Conservation (phyloP, 768 basidiomycete genomes). For the Xerocomellus amylosporus region DNA sequence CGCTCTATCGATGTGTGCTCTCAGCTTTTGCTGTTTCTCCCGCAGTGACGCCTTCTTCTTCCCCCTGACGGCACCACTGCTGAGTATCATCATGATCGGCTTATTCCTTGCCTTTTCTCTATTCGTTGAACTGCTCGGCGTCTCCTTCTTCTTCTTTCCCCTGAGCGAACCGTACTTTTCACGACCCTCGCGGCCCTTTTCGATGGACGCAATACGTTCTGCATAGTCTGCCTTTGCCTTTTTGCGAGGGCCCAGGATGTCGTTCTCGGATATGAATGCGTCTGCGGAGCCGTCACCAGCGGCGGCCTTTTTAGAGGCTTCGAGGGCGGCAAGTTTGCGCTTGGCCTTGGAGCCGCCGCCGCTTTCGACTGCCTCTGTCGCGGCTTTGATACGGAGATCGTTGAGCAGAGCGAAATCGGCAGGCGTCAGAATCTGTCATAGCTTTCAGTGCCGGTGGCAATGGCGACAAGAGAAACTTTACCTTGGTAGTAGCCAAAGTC, state of each 20-base stretch:
- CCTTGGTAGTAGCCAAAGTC: slow-evolving; percentile 79
- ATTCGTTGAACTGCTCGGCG: slow-evolving; percentile 85
- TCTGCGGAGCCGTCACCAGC: slow-evolving; percentile 43
- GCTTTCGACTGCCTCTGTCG: slow-evolving; percentile 62
- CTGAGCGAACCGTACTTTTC: slow-evolving; percentile 90
- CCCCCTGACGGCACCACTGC: slow-evolving; percentile 69
- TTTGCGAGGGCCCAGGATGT: slow-evolving; percentile 92
- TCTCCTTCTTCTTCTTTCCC: slow-evolving; percentile 87
- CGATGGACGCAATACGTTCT: slow-evolving; percentile 87
- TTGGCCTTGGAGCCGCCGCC: slow-evolving; percentile 77
- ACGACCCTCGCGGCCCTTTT: slow-evolving; percentile 90
- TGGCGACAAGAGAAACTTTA: slow-evolving; percentile 23
- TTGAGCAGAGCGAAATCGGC: slow-evolving; percentile 93
- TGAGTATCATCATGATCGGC: slow-evolving; percentile 91
- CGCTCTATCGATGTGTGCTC: slow-evolving; percentile 69
- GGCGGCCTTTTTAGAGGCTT: slow-evolving; percentile 62
- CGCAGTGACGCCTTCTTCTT: slow-evolving; percentile 82
- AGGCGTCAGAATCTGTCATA: slow-evolving; percentile 84
- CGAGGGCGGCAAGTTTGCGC: slow-evolving; percentile 81
- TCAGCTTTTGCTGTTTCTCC: slow-evolving; percentile 76
- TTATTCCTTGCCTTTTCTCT: slow-evolving; percentile 91
- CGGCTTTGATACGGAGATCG: slow-evolving; percentile 81
- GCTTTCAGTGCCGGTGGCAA: neutral
- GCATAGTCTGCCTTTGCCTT: slow-evolving; percentile 92
- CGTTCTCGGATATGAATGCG: slow-evolving; percentile 78